These are phyloP conservation scores for rapeseed (Brassica napus) DNA, from an alignment of 345 rosid genomes.

Conservation along the genomic window DNA sequence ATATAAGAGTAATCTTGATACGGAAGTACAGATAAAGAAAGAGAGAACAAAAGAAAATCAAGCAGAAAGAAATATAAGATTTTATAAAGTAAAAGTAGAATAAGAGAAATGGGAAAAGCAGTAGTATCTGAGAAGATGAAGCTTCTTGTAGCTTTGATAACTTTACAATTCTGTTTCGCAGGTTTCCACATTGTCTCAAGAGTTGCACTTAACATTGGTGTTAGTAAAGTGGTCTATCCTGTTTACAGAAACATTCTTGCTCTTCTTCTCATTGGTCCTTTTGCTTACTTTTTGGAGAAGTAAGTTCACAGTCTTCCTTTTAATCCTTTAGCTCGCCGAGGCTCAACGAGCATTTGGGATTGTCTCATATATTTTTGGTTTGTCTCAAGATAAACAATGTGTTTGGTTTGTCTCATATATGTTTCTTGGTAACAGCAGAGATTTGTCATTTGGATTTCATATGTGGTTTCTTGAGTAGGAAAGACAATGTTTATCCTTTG, in stretches of 20 bases:
- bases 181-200: constrained; percentile 86
- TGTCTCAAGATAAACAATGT: neutral
- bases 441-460: neutral
- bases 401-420: neutral
- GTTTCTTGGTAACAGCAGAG: neutral
- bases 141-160: constrained; percentile 63
- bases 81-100: neutral
- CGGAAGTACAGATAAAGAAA: constrained; percentile 7
- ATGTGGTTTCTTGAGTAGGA: neutral
- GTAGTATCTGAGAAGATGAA: constrained; percentile 56
- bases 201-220: constrained; percentile 78
- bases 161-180: constrained; percentile 69
- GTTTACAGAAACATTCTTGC: constrained; percentile 87
- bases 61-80: neutral
- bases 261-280: constrained; percentile 58
- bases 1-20: constrained; percentile 21
- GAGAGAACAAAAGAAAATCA: constrained; percentile 7
- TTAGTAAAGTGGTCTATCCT: constrained; percentile 78
- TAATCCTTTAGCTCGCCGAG: neutral
- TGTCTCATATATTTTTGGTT: neutral
- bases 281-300: constrained; percentile 83
- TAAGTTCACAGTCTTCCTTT: constrained; percentile 37
- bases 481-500: neutral
- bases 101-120: constrained; percentile 44
- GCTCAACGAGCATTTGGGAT: neutral